Evolutionary conservation across 108 stramenopile species (phyloP), one percentile per base, ranked within the genome.

Genomic region (Cyclotella baltica): DNA sequence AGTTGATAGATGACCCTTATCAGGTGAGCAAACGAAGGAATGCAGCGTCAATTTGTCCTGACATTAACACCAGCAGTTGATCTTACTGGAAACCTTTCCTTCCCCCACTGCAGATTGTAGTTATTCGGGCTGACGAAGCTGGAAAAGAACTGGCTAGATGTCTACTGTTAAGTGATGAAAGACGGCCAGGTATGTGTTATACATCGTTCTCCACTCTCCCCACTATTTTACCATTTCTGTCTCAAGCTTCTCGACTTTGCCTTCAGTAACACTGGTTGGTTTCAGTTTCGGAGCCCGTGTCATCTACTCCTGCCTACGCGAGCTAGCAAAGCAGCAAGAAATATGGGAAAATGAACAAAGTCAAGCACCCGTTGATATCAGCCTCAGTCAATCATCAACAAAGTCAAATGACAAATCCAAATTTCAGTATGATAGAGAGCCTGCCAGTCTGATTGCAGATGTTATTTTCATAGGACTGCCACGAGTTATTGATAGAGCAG

Each of bases 281-380:
- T 97, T 88, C 67, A 90, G 88, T 3, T 93, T 98, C 62, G 98
- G 98, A 10, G 96, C 93, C 5, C 86, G 96, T 52, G 88, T 97
- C 20, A 88, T 98, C 43, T 93, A 89, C 56, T 74, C 90, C 10
- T 96, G 96, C 67, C 77, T 97, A 30, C 65, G 84, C 50, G 91
- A 93, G 48, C 68, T 98, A 47, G 90, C 89, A 8, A 66, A 76
- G 25, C 86, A 89, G 51, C 88, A 90, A 72, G 81, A 76, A 15
- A 84, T 80, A 23, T 89, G 91, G 88, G 89, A 92, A 66, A 68
- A 88, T 13, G 55, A 66, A 13, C 80, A 76, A 13, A 35, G 52
- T 31, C 40, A 70, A 70, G 70, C 23, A 58, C n/a, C 40, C 10
- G 20, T 25, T 48, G 46, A 56, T 2, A 31, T 18, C 25, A 15